Percentiles rank a stretch among this genome's conserved stretches.
These are phyloP conservation scores for Cyclotella baltica DNA, from an alignment of 108 stramenopile genomes.

Conservation along the genomic window DNA sequence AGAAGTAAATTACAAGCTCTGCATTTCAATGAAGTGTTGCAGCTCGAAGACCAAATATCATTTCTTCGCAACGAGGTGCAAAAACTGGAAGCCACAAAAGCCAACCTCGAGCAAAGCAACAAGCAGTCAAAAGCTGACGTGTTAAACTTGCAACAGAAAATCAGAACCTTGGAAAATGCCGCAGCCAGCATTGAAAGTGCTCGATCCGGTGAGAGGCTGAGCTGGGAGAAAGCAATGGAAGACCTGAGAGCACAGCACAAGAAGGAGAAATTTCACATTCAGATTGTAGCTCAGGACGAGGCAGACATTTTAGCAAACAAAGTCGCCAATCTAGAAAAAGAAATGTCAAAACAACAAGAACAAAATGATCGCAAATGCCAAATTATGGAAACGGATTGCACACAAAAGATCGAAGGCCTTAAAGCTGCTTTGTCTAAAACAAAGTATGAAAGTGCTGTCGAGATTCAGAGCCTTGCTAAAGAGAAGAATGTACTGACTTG, in stretches of 20 bases:
- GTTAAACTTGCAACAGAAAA: slow-evolving; percentile 10
- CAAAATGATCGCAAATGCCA: slow-evolving; percentile 10
- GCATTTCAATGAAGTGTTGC: slow-evolving; percentile 11
- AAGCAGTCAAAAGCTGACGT: slow-evolving; percentile 3
- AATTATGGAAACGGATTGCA: slow-evolving; percentile 23
- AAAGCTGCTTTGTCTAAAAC: slow-evolving; percentile 27
- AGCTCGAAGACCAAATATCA: slow-evolving; percentile 15
- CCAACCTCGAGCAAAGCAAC: neutral
- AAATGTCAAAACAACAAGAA: slow-evolving; percentile 28
- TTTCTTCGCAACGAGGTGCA: slow-evolving; percentile 16
- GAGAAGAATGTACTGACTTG: slow-evolving; percentile 9
- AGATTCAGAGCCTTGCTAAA: slow-evolving; percentile 24
- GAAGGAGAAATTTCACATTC: slow-evolving; percentile 25
- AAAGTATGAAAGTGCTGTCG: slow-evolving; percentile 32
- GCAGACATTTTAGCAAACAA: slow-evolving; percentile 23
- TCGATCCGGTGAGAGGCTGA: slow-evolving; percentile 27
- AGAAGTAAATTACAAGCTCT: neutral
- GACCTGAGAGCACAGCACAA: slow-evolving; percentile 28
- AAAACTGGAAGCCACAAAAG: neutral
- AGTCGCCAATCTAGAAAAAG: slow-evolving; percentile 21
- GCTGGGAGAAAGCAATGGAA: slow-evolving; percentile 40
- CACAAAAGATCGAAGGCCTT: slow-evolving; percentile 18
- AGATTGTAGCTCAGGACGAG: slow-evolving; percentile 26
- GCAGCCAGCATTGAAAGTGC: slow-evolving; percentile 12
- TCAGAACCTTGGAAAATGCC: slow-evolving; percentile 6